These are phyloP conservation scores for Eragrostis curvula DNA, from an alignment of 176 grass and related monocot species.

Conservation along the genomic window DNA sequence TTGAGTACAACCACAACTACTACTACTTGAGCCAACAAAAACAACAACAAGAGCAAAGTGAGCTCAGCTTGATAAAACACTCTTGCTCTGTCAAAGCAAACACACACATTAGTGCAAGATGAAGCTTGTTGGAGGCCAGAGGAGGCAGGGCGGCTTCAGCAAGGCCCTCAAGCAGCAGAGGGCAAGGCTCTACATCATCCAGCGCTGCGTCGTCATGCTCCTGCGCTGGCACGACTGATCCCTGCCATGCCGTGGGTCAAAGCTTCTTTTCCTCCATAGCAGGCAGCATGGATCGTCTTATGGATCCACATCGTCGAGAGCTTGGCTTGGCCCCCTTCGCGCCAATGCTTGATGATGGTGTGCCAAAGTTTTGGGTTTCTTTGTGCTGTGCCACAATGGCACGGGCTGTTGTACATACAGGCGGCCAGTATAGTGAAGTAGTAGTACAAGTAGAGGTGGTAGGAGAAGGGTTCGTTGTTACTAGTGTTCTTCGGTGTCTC, in stretches of 20 bases:
- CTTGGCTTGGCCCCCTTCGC: neutral
- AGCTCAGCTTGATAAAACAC: neutral
- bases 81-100: neutral
- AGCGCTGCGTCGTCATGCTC: slow-evolving; percentile 69
- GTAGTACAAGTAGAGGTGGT: slow-evolving; percentile 11
- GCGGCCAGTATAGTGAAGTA: slow-evolving; percentile 16
- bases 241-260: neutral
- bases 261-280: neutral
- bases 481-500: slow-evolving; percentile 6
- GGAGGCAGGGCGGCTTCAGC: slow-evolving; percentile 49
- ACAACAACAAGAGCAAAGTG: neutral
- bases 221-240: slow-evolving; percentile 51
- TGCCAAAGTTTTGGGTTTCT: slow-evolving; percentile 15
- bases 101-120: neutral
- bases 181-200: slow-evolving; percentile 62
- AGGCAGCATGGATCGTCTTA: neutral
- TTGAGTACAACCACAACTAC: neutral
- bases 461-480: slow-evolving; percentile 17
- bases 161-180: slow-evolving; percentile 52
- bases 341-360: neutral
- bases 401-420: slow-evolving; percentile 46
- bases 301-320: neutral
- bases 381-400: slow-evolving; percentile 35
- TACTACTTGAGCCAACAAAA: neutral
- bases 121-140: slow-evolving; percentile 51